Evolutionary conservation across 2,329 filamentous ascomycete genomes (phyloP).

Genomic region (Chalaropsis thielavioides): DNA sequence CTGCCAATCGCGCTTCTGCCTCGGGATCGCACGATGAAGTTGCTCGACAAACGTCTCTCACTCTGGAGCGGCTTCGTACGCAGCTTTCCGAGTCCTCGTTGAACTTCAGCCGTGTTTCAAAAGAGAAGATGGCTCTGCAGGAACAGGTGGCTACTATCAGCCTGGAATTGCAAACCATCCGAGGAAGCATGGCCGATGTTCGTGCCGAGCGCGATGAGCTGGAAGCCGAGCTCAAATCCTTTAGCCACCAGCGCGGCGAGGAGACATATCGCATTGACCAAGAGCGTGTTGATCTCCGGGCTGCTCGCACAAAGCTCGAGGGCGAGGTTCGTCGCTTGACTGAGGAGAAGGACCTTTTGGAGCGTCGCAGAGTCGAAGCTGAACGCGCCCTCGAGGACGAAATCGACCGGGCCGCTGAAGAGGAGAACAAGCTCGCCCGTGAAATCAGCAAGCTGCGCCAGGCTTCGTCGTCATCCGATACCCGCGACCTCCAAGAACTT

Average conservation of each 20-base stretch:
- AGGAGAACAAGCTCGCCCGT: conserved; percentile 47
- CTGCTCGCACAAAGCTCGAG: conserved; percentile 53
- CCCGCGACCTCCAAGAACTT: conserved; percentile 38
- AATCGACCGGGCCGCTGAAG: conserved; percentile 49
- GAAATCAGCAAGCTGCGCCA: conserved; percentile 39
- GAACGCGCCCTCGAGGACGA: conserved; percentile 52
- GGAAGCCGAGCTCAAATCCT: conserved; percentile 30
- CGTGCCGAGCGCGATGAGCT: conserved; percentile 54
- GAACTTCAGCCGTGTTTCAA: conserved; percentile 40
- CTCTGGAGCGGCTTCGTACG: conserved; percentile 36
- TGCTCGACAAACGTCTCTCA: conserved; percentile 17
- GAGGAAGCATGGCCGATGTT: conserved; percentile 40
- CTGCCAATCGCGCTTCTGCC: conserved; percentile 19
- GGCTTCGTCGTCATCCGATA: conserved; percentile 31
- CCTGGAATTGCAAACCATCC: conserved; percentile 45
- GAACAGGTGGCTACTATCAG: conserved; percentile 46
- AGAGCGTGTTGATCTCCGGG: conserved; percentile 54
- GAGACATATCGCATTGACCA: conserved; percentile 49
- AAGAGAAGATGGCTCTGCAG: conserved; percentile 49
- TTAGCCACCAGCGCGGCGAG: conserved; percentile 32
- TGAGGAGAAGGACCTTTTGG: conserved; percentile 46
- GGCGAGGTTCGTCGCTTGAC: conserved; percentile 49
- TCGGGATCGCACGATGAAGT: conserved; percentile 21
- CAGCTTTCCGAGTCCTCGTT: conserved; percentile 44
- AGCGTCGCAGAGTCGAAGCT: conserved; percentile 41